phyloP scores from a whole-genome alignment of 73 alveolate genomes.

The Stentor roeselii region DNA sequence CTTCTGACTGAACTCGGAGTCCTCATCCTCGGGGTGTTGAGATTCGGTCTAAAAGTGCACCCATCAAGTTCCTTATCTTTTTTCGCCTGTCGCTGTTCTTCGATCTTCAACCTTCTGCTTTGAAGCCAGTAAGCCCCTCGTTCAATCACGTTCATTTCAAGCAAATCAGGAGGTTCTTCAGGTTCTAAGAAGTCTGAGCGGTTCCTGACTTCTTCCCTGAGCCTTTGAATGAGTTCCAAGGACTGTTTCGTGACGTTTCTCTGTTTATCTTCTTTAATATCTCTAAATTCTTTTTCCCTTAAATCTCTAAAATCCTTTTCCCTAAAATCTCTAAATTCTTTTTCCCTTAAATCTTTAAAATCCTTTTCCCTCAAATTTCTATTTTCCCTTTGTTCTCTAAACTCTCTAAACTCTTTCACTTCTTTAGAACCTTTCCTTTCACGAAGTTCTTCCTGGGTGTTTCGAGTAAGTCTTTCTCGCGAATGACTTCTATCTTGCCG shows the following conservation, averaged over 20 bases:
- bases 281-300: too few species aligned
- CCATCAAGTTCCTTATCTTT: background rate
- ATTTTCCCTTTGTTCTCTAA: too few species aligned
- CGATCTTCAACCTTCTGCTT: background rate
- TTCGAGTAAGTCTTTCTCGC: too few species aligned
- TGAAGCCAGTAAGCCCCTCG: background rate
- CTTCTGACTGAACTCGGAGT: background rate
- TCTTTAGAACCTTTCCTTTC: too few species aligned
- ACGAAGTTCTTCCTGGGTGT: too few species aligned
- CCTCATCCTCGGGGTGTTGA: background rate
- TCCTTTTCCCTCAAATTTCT: too few species aligned
- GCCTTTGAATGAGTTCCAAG: background rate
- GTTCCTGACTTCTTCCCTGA: slow-evolving; percentile 2
- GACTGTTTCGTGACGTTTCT: background rate
- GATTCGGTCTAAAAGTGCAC: slow-evolving; percentile 12
- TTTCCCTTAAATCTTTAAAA: too few species aligned
- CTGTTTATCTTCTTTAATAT: too few species aligned
- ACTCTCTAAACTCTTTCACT: too few species aligned
- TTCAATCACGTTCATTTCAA: slow-evolving; percentile 6
- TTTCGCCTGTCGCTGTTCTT: background rate
- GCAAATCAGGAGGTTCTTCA: slow-evolving; percentile 24
- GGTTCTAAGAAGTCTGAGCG: slow-evolving; percentile 1
- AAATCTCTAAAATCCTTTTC: too few species aligned
- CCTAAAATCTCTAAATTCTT: too few species aligned
- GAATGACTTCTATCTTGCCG: too few species aligned